Percentiles rank a stretch among this genome's conserved stretches.
Evolutionary conservation across 1,284 basidiomycete genomes (phyloP).

Genomic region (Ceratobasidium sp.): DNA sequence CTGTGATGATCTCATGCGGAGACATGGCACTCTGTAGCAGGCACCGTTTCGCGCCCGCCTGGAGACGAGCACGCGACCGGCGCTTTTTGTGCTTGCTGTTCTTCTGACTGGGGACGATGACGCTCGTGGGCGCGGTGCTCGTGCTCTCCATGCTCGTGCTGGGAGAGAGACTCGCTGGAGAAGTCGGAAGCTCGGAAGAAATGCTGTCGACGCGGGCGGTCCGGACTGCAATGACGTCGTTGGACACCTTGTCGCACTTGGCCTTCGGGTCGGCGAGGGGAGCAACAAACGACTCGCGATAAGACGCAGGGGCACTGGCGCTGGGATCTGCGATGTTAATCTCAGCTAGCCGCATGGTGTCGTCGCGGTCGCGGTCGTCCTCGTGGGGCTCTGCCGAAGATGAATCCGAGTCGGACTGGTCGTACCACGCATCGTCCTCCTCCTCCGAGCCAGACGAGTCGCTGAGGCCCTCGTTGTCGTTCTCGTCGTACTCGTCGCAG

Average conservation of each 20-base stretch:
- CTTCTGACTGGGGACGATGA: constrained; percentile 29
- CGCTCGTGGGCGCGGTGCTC: constrained; percentile 36
- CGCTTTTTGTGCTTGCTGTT: constrained; percentile 38
- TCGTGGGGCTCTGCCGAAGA: constrained; percentile 30
- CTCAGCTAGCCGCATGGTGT: constrained; percentile 33
- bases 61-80: constrained; percentile 43
- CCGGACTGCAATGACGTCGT: constrained; percentile 38
- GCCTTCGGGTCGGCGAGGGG: neutral
- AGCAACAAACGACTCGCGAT: constrained; percentile 32
- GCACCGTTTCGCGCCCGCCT: constrained; percentile 46
- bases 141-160: constrained; percentile 20
- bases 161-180: constrained; percentile 5
- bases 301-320: constrained; percentile 36
- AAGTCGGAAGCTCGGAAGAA: constrained; percentile 24
- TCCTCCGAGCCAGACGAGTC: constrained; percentile 54
- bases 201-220: constrained; percentile 32
- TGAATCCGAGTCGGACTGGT: constrained; percentile 47
- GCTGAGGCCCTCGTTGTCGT: constrained; percentile 50
- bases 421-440: constrained; percentile 50
- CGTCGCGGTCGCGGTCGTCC: constrained; percentile 39
- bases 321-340: constrained; percentile 42
- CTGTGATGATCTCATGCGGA: constrained; percentile 56
- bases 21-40: constrained; percentile 40
- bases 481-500: constrained; percentile 55
- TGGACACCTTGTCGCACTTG: constrained; percentile 40